These are phyloP conservation scores for Flaveria trinervia DNA, from an alignment of 129 eudicot genomes.

Conservation along the genomic window DNA sequence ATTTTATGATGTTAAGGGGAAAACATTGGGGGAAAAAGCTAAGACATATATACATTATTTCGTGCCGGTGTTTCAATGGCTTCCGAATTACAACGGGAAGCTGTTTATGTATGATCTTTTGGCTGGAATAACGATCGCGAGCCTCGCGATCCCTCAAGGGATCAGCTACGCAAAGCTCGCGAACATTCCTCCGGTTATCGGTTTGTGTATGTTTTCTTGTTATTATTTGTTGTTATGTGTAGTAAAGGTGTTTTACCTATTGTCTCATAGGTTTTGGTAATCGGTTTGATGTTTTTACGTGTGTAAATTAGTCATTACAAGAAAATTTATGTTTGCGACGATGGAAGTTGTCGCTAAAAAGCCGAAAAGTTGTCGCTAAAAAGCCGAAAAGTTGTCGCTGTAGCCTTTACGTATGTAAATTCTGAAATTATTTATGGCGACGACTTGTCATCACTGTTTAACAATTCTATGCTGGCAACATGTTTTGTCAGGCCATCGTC, in stretches of 20 bases:
- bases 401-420: no score
- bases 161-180: constrained; percentile 96
- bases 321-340: no score
- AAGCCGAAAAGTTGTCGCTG: no score
- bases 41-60: constrained; percentile 51
- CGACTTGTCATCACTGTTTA: no score
- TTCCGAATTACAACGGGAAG: constrained; percentile 48
- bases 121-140: constrained; percentile 89
- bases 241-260: neutral
- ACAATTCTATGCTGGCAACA: no score
- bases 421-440: no score
- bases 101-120: constrained; percentile 69
- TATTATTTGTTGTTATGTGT: neutral
- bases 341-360: no score
- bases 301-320: neutral
- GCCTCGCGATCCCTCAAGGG: constrained; percentile 98
- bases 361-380: no score
- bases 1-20: constrained; percentile 47
- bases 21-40: constrained; percentile 37
- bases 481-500: no score
- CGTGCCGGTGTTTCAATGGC: constrained; percentile 75
- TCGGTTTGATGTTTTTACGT: neutral
- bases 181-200: constrained; percentile 68
- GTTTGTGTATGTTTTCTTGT: constrained; percentile 64
- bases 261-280: neutral